phyloP scores from a whole-genome alignment of 1,284 basidiomycete species.

The Tilletia horrida region DNA sequence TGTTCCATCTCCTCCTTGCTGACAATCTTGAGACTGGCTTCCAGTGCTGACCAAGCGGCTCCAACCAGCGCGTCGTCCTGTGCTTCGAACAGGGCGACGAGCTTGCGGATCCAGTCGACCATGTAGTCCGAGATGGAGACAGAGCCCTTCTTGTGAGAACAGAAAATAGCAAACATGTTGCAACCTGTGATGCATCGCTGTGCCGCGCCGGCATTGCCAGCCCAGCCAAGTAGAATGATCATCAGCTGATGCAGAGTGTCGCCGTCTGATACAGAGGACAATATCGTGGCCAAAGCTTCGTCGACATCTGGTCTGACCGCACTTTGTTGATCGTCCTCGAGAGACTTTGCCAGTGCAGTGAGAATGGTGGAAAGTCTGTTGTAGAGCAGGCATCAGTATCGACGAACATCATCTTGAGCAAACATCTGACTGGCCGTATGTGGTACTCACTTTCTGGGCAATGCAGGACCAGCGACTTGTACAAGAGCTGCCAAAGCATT shows the following conservation, averaged over 20 bases:
- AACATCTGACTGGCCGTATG: background rate
- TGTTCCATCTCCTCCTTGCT: constrained; percentile 87
- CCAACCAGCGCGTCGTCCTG: constrained; percentile 70
- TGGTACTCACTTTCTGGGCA: constrained; percentile 58
- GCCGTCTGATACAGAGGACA: constrained; percentile 34
- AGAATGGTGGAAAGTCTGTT: constrained; percentile 41
- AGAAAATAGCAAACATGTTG: constrained; percentile 44
- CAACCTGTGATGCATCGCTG: constrained; percentile 41
- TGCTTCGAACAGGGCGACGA: constrained; percentile 83
- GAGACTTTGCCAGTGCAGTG: constrained; percentile 45
- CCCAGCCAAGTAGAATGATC: constrained; percentile 52
- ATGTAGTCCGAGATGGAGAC: constrained; percentile 63
- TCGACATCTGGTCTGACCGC: constrained; percentile 19
- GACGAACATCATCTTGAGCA: too few species aligned
- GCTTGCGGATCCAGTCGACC: constrained; percentile 90
- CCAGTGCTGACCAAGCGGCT: constrained; percentile 78
- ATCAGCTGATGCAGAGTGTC: constrained; percentile 52
- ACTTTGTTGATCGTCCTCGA: constrained; percentile 43
- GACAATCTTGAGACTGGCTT: constrained; percentile 82
- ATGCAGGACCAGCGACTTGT: constrained; percentile 82
- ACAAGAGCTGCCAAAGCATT: constrained; percentile 84
- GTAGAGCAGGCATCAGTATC: background rate
- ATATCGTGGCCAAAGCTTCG: background rate
- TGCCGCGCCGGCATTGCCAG: constrained; percentile 33
- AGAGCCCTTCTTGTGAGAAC: constrained; percentile 37